Conservation (phyloP, 2,329 filamentous ascomycete species). For the Penicillium sp. region DNA sequence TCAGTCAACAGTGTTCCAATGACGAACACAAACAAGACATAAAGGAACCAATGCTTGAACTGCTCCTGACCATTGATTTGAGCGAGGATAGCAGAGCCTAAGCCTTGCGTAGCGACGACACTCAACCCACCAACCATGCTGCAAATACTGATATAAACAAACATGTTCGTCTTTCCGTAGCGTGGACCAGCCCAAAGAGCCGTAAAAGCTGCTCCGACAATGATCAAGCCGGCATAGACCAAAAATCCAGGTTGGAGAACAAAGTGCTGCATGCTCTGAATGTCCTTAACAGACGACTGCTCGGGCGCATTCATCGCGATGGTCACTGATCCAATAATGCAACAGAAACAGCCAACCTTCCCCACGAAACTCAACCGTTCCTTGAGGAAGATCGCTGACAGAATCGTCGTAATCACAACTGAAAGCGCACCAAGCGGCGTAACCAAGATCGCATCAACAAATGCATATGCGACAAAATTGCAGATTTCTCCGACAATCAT, state of each 20-base stretch:
- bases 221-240: slow-evolving; percentile 76
- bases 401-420: slow-evolving; percentile 85
- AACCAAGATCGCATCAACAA: slow-evolving; percentile 93
- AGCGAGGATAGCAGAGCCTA: slow-evolving; percentile 87
- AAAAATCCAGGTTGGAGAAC: slow-evolving; percentile 86
- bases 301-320: slow-evolving; percentile 92
- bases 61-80: slow-evolving; percentile 78
- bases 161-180: slow-evolving; percentile 95
- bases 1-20: slow-evolving; percentile 85
- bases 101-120: slow-evolving; percentile 89
- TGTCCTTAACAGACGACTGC: slow-evolving; percentile 78
- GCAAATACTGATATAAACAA: slow-evolving; percentile 95
- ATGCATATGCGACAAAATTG: slow-evolving; percentile 96
- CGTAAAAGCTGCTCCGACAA: slow-evolving; percentile 68
- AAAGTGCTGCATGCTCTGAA: slow-evolving; percentile 88
- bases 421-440: slow-evolving; percentile 87
- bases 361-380: slow-evolving; percentile 93
- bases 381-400: slow-evolving; percentile 93
- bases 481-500: slow-evolving; percentile 97
- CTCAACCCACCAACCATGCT: slow-evolving; percentile 91
- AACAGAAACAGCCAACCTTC: slow-evolving; percentile 93
- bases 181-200: slow-evolving; percentile 79
- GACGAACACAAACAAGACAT: slow-evolving; percentile 87
- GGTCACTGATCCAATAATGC: slow-evolving; percentile 87
- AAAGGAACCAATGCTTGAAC: slow-evolving; percentile 97